Base-by-base conservation (phyloP, 2,329 filamentous ascomycete genomes). In the Talaromyces sp. region DNA sequence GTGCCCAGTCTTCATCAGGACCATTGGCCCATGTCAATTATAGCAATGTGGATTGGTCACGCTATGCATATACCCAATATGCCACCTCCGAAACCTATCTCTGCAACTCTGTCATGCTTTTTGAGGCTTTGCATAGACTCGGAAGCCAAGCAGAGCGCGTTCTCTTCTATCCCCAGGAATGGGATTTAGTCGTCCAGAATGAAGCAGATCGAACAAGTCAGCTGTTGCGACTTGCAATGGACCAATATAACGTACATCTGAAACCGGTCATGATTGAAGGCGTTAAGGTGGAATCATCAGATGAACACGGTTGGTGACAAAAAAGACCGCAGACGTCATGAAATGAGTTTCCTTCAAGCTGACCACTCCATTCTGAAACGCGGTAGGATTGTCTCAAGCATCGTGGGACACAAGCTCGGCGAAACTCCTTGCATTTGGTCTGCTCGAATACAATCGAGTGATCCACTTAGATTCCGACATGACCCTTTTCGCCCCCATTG, bases 341-440 rank as follows among this genome's bases (percentile, higher is more conserved):
- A 14, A 9, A 16, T 10, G 7, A 35, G 16, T 6, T 17, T 9
- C 10, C 14, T 13, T 5, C 10, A 24, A 19, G 19, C 24, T 30
- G 16, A 19, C 3, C 42, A 52, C 19, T 2, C 35, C 24, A 19
- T n/a, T n/a, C n/a, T 35, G 33, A 35, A 27, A 35, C n/a, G 29
- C 29, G 3, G 10, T 47, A 41, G 58, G 55, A 65, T 57, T 60
- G 30, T 56, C 68, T 13, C 56, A 69, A 58, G 76, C 72, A 16
- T 84, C 83, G 1, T 88, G 85, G 85, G 81, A 84, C 51, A 80
- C 82, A 32, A 85, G 82, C 2, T 85, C 84, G 61, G 86, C 85
- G 19, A 90, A 90, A 66, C 79, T 89, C 30, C 78, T 87, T 17
- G 84, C 86, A 2, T 90, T 89, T 65, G 86, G 86, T 53, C 83